phyloP scores from a whole-genome alignment of 1,284 basidiomycete genomes.

The Erythrobasidium hasegawianum region DNA sequence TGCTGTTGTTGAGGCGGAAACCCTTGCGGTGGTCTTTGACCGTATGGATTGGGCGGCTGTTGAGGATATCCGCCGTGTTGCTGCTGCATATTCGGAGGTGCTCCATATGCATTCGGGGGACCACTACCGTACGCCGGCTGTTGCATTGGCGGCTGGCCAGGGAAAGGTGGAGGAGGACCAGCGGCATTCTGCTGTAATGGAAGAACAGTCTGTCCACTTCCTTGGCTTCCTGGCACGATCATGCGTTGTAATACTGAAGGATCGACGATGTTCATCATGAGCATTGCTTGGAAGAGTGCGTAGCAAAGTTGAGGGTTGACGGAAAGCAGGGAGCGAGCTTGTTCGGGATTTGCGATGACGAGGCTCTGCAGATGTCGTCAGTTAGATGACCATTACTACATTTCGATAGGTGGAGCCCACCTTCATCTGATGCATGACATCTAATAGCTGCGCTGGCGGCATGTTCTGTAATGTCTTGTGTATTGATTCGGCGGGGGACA shows the following conservation, averaged over 20 bases:
- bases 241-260: conserved; percentile 69
- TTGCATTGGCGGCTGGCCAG: conserved; percentile 37
- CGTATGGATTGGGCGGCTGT: background rate
- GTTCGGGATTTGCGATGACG: conserved; percentile 83
- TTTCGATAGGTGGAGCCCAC: conserved; percentile 53
- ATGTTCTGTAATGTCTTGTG: conserved; percentile 80
- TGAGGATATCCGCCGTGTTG: conserved; percentile 7
- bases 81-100: background rate
- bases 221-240: conserved; percentile 30
- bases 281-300: conserved; percentile 90
- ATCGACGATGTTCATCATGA: conserved; percentile 93
- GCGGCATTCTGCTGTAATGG: conserved; percentile 18
- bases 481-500: conserved; percentile 76
- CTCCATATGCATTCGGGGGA: conserved; percentile 1
- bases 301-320: conserved; percentile 90
- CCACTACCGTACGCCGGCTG: conserved; percentile 12
- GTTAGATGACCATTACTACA: background rate
- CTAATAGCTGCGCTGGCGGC: conserved; percentile 78
- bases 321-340: conserved; percentile 73
- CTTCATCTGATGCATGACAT: conserved; percentile 98
- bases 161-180: conserved; percentile 38
- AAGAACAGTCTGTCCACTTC: conserved; percentile 21
- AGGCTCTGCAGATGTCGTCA: conserved; percentile 60
- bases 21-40: background rate
- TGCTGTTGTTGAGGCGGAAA: conserved; percentile 9